Percentiles rank a stretch among this genome's conserved stretches.
phyloP scores from a whole-genome alignment of 2,329 filamentous ascomycete genomes.

The Aspergillus puulaauensis region DNA sequence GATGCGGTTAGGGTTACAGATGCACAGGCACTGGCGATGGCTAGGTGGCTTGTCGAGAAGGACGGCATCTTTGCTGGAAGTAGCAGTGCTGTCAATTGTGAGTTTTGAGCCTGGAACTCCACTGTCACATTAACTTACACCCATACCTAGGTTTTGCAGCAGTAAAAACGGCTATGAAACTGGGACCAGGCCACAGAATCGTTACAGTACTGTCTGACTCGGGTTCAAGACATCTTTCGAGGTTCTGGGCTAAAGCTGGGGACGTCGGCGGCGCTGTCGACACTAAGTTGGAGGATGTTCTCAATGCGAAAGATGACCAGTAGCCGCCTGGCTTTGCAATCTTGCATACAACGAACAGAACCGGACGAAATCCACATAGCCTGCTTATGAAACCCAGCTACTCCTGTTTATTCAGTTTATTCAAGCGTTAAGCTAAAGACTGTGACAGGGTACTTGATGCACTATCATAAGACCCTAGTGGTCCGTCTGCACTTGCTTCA shows the following conservation, averaged over 20 bases:
- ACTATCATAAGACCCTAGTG: background rate
- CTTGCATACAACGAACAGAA: background rate
- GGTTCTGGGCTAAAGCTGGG: slow-evolving; percentile 51
- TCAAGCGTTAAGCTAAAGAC: background rate
- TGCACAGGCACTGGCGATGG: slow-evolving; percentile 86
- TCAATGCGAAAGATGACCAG: slow-evolving; percentile 39
- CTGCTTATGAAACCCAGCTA: background rate
- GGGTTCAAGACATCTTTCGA: slow-evolving; percentile 52
- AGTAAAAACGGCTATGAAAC: slow-evolving; percentile 45
- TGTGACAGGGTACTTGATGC: background rate
- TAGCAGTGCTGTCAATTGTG: slow-evolving; percentile 93
- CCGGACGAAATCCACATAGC: background rate
- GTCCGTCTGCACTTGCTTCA: background rate
- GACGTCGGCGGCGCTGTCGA: slow-evolving; percentile 46
- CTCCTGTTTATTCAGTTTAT: background rate
- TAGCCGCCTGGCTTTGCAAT: background rate
- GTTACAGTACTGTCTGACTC: slow-evolving; percentile 52
- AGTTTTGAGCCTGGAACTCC: slow-evolving; percentile 28
- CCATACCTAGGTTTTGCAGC: slow-evolving; percentile 45
- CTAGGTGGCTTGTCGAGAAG: slow-evolving; percentile 91
- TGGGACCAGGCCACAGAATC: slow-evolving; percentile 50
- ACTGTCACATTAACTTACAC: slow-evolving; percentile 13
- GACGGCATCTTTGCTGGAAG: slow-evolving; percentile 94
- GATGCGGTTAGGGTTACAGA: slow-evolving; percentile 89
- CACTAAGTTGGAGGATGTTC: slow-evolving; percentile 47